Percentiles rank a stretch among this genome's conserved stretches.
Evolutionary conservation across 306 rosid species (phyloP).

Genomic region (Psophocarpus tetragonolobus): DNA sequence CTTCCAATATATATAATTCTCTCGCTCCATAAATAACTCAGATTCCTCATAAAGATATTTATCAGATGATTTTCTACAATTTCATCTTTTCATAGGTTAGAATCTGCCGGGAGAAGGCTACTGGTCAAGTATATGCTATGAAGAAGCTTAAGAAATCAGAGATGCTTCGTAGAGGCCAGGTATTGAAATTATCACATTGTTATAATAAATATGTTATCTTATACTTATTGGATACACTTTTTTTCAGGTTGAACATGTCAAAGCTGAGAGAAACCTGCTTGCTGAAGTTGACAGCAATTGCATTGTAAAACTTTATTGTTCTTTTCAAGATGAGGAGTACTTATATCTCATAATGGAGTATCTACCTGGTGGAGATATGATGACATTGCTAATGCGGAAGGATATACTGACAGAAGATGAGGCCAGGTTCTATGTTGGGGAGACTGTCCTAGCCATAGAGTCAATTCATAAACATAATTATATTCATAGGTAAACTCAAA

Average conservation of each 20-base stretch:
- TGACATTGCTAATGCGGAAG: slow-evolving; percentile 87
- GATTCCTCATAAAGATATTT: slow-evolving; percentile 16
- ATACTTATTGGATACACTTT: slow-evolving; percentile 31
- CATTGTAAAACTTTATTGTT: slow-evolving; percentile 85
- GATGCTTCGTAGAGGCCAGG: slow-evolving; percentile 96
- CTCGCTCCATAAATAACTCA: slow-evolving; percentile 22
- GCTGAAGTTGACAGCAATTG: slow-evolving; percentile 90
- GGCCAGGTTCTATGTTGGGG: slow-evolving; percentile 83
- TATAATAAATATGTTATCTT: slow-evolving; percentile 5
- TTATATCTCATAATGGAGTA: slow-evolving; percentile 92
- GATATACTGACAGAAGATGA: slow-evolving; percentile 78
- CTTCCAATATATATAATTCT: neutral
- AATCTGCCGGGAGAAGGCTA: slow-evolving; percentile 75
- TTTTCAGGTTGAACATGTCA: slow-evolving; percentile 87
- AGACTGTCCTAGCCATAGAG: slow-evolving; percentile 88
- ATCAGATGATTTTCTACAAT: slow-evolving; percentile 1
- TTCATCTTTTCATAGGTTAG: slow-evolving; percentile 63
- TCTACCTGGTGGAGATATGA: slow-evolving; percentile 95
- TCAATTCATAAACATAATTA: slow-evolving; percentile 88
- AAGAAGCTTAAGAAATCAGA: slow-evolving; percentile 91
- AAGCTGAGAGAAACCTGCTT: slow-evolving; percentile 88
- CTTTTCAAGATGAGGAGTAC: slow-evolving; percentile 87
- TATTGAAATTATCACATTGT: slow-evolving; percentile 32
- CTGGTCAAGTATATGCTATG: slow-evolving; percentile 88
- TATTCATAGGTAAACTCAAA: slow-evolving; percentile 68